Percentiles rank a stretch among this genome's conserved stretches.
Conservation (phyloP, 108 stramenopile genomes). For the Nitzschia inconspicua region DNA sequence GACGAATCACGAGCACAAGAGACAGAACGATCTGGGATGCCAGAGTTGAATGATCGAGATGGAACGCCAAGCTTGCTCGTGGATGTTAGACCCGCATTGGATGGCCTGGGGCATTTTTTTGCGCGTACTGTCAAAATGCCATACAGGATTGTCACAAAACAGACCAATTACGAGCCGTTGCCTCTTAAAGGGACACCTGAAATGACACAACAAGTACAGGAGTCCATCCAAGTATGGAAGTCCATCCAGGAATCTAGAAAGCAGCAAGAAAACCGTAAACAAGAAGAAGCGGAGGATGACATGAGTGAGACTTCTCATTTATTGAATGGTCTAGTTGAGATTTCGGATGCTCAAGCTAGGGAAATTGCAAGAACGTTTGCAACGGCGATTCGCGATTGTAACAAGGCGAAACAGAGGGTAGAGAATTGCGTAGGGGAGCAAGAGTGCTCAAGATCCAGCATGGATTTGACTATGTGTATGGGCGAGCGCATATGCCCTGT, state of each 20-base stretch:
- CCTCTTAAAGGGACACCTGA: conserved; percentile 52
- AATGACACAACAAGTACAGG: conserved; percentile 64
- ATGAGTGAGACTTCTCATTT: conserved; percentile 47
- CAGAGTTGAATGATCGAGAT: conserved; percentile 48
- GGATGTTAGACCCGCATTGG: conserved; percentile 96
- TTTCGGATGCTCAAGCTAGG: conserved; percentile 48
- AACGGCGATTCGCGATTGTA: conserved; percentile 48
- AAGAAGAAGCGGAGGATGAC: conserved; percentile 8
- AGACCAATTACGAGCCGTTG: conserved; percentile 57
- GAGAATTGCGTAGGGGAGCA: conserved; percentile 58
- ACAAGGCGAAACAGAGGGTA: conserved; percentile 38
- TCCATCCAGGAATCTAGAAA: conserved; percentile 60
- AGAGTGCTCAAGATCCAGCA: conserved; percentile 66
- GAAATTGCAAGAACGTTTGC: conserved; percentile 58
- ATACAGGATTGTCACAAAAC: conserved; percentile 37
- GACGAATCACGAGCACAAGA: conserved; percentile 72
- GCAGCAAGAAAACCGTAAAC: conserved; percentile 18
- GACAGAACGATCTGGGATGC: conserved; percentile 41
- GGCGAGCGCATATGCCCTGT: conserved; percentile 79
- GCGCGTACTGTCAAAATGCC: conserved; percentile 84
- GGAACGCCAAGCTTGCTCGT: conserved; percentile 81
- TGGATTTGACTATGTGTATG: conserved; percentile 88
- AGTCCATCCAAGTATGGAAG: conserved; percentile 76
- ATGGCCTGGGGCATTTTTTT: conserved; percentile 53
- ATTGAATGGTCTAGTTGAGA: conserved; percentile 38